Evolutionary conservation across 2,329 filamentous ascomycete genomes (phyloP), one percentile per base, ranked within the genome.

Genomic region (Sphaerulina vaccinii): DNA sequence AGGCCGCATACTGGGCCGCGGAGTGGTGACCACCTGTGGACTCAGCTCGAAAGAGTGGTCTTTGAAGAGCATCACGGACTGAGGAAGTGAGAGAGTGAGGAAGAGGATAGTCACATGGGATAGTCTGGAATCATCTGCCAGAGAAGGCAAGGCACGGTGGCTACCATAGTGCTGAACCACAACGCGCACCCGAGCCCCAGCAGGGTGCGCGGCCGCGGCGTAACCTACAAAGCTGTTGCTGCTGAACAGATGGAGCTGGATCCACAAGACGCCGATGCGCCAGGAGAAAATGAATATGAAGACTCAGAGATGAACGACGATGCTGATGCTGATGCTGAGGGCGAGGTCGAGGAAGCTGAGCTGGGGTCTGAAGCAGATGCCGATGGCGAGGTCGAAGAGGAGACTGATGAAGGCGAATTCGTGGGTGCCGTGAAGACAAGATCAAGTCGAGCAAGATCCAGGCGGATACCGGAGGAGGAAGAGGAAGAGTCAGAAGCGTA

Each of bases 351-450:
- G 10, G 57, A 52, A 8, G 56, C 61, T n/a, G 63, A 62, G n/a
- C 56, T 57, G 39, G 64, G 51, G 52, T 72, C 71, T 36, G 72
- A 75, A 32, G 64, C 71, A n/a, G 73, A 83, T 57, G 79, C 75
- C 22, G 81, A 74, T 43, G 73, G 71, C 18, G 77, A 74, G 39
- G 70, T 70, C n/a, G 77, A 73, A 37, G 72, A 73, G 48, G 73
- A 75, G 16, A 61, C 75, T 53, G 72, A 66, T 13, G 73, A 75
- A 38, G 70, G 65, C 36, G 75, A 78, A 51, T 58, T 68, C 16
- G 67, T 69, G n/a, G 66, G 66, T 32, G 59, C 75, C 59, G 60
- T 70, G 59, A 46, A 72, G 56, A 68, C 63, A 37, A 58, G 66
- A 38, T 61, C 66, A 11, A 59, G 54, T 39, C 59, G 63, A 38